A percentile compares a stretch with the other conserved stretches of the same genome.
Conservation (phyloP, 306 rosid genomes). For the Mimosa pudica region DNA sequence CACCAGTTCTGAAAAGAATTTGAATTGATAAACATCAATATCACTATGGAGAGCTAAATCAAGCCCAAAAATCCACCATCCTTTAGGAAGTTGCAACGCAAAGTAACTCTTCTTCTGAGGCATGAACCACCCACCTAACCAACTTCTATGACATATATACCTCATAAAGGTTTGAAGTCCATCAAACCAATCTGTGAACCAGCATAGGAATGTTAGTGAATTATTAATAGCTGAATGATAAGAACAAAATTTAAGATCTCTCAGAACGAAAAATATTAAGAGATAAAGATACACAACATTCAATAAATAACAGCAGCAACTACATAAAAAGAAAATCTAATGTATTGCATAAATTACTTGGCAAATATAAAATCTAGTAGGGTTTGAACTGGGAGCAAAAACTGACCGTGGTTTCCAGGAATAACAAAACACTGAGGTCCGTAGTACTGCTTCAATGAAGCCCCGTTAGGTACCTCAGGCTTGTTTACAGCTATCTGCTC, state of each 20-base stretch:
- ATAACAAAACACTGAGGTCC: slow-evolving; percentile 97
- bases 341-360: slow-evolving; percentile 20
- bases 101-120: slow-evolving; percentile 98
- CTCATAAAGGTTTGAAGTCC: slow-evolving; percentile 98
- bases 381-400: slow-evolving; percentile 30
- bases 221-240: neutral
- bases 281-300: slow-evolving; percentile 22
- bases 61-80: slow-evolving; percentile 99
- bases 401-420: slow-evolving; percentile 98
- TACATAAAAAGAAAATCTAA: slow-evolving; percentile 1
- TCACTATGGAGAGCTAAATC: slow-evolving; percentile 93
- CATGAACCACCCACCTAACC: slow-evolving; percentile 99
- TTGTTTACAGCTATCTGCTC: slow-evolving; percentile 82
- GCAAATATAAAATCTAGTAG: slow-evolving; percentile 22
- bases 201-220: slow-evolving; percentile 28
- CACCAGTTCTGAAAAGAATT: slow-evolving; percentile 81
- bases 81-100: slow-evolving; percentile 91
- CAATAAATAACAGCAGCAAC: slow-evolving; percentile 23
- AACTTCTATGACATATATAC: slow-evolving; percentile 89
- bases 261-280: neutral
- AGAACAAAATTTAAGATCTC: slow-evolving; percentile 10
- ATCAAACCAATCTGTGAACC: slow-evolving; percentile 89
- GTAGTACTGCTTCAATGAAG: slow-evolving; percentile 63
- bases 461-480: slow-evolving; percentile 82
- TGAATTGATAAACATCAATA: slow-evolving; percentile 97